Conservation (phyloP, 805 yeast species). For the Teunomyces atbi region DNA sequence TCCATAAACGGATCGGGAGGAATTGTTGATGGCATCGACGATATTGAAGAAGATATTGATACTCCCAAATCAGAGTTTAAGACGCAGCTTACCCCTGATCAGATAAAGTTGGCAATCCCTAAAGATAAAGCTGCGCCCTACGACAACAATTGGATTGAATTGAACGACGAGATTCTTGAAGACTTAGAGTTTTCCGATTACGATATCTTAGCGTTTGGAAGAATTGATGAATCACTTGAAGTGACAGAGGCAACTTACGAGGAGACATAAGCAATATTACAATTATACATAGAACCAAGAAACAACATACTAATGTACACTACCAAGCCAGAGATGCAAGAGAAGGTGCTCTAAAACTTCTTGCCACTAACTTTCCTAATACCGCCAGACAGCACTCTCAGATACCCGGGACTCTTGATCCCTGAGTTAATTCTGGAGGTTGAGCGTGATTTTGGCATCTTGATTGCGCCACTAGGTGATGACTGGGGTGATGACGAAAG, state of each 20-base stretch:
- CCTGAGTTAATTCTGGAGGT: conserved; percentile 20
- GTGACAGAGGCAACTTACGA: conserved; percentile 36
- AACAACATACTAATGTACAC: conserved; percentile 3
- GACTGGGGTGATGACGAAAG: conserved; percentile 34
- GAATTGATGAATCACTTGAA: conserved; percentile 31
- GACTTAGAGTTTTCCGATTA: conserved; percentile 37
- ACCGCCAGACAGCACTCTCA: conserved; percentile 14
- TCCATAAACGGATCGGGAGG: conserved; percentile 53
- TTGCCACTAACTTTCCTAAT: conserved; percentile 25
- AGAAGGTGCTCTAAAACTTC: conserved; percentile 5
- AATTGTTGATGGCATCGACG: conserved; percentile 24
- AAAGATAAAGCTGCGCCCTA: conserved; percentile 35
- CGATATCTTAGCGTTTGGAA: conserved; percentile 41
- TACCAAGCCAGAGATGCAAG: neutral
- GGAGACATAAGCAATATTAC: conserved; percentile 13
- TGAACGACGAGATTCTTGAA: conserved; percentile 27
- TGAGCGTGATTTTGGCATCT: conserved; percentile 25
- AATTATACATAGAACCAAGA: conserved; percentile 2
- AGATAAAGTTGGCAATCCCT: conserved; percentile 42
- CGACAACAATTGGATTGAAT: conserved; percentile 34
- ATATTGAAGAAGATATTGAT: conserved; percentile 27
- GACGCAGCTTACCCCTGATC: conserved; percentile 15
- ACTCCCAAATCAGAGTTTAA: conserved; percentile 38
- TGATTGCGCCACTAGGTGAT: conserved; percentile 19
- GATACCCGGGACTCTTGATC: conserved; percentile 13